Conservation (phyloP, 2,329 filamentous ascomycete species). For the Fusarium metavorans region DNA sequence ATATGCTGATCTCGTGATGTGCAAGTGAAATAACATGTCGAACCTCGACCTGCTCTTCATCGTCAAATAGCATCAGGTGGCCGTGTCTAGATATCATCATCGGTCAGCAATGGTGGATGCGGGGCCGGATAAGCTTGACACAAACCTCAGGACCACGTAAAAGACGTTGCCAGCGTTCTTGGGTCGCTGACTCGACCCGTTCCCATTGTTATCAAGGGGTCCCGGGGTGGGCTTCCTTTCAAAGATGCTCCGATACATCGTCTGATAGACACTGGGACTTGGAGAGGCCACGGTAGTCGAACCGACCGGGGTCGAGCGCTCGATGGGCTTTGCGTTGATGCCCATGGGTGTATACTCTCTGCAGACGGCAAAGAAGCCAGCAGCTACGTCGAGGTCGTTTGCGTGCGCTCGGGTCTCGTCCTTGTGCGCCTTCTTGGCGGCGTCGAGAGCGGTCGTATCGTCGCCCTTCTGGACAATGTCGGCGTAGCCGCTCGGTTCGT, state of each 20-base stretch:
- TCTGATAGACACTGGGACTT: constrained; percentile 95
- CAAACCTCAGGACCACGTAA: constrained; percentile 83
- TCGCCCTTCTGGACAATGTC: constrained; percentile 70
- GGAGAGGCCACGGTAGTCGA: constrained; percentile 79
- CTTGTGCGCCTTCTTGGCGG: constrained; percentile 67
- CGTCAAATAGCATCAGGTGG: constrained; percentile 97
- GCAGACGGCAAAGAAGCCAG: constrained; percentile 95
- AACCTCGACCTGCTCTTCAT: constrained; percentile 94
- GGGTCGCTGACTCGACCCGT: constrained; percentile 63
- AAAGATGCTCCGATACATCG: constrained; percentile 97
- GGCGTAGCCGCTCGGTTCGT: constrained; percentile 44
- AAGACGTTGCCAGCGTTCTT: constrained; percentile 87
- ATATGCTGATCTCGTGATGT: constrained; percentile 87
- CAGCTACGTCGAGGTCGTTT: constrained; percentile 80
- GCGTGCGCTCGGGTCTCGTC: constrained; percentile 69
- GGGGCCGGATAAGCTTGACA: constrained; percentile 8
- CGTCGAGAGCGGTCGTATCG: constrained; percentile 73
- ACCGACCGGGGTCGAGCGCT: constrained; percentile 84
- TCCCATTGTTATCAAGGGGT: constrained; percentile 62
- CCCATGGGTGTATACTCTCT: constrained; percentile 92
- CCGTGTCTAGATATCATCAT: constrained; percentile 73
- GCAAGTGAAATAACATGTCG: constrained; percentile 94
- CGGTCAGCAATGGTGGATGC: constrained; percentile 15
- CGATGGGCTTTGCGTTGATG: constrained; percentile 91
- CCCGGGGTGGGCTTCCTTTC: constrained; percentile 74